Evolutionary conservation across 768 basidiomycete species (phyloP), one percentile per base, ranked within the genome.

Genomic region (Kwoniella botswanensis): DNA sequence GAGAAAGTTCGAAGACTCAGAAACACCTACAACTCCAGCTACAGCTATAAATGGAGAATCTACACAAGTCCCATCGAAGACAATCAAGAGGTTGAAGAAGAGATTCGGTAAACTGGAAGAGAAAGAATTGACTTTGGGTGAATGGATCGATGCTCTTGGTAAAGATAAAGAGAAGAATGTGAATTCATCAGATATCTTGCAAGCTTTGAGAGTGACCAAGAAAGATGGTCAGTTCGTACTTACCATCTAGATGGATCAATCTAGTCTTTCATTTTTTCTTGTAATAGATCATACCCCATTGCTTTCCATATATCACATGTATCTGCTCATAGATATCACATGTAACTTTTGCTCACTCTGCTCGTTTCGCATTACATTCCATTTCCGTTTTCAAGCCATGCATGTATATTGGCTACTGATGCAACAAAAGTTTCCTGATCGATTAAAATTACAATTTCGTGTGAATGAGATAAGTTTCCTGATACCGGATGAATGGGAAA

Each of bases 81-180:
- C 70, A n/a, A 76, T 83, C n/a, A 78, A 84, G 43, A 71, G 71
- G 60, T 65, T 55, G 71, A 82, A 67, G 59, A 82, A 79, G 43
- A 87, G 89, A 44, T 85, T 88, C 42, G 82, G 79, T 56, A 89
- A 90, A 87, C 84, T 88, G 74, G 70, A 68, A 24, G 68, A 68
- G 52, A 62, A 44, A 53, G 61, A 64, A 4, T 59, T 74, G 54
- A 22, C 70, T 6, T 63, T 74, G 7, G 73, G 65, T 2, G 64
- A 72, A 2, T 72, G 56, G 44, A 65, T 74, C 18, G 64, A 64
- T 12, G n/a, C 60, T 0, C 52, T 70, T 26, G 50, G 57, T 5
- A 63, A 68, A 56, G 63, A 74, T 42, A 71, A 73, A 54, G 65
- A 72, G 55, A 74, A 76, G 53, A 71, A 74, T 41, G 87, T 82